Evolutionary conservation across 1,284 basidiomycete genomes (phyloP).

Genomic region (Amylostereum areolatum): DNA sequence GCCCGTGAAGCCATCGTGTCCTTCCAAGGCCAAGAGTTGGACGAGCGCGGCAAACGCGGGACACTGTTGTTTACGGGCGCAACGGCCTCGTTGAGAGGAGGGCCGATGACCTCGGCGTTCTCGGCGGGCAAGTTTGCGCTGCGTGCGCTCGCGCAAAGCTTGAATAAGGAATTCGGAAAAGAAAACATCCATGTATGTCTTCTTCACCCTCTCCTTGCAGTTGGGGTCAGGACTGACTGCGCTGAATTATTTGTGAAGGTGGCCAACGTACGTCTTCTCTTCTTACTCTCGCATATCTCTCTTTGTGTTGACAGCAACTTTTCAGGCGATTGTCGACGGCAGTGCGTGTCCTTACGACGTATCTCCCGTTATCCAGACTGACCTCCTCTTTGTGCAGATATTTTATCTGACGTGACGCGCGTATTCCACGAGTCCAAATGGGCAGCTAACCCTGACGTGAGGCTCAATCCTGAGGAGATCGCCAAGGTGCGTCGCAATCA

Average conservation of each 20-base stretch:
- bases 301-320: background rate
- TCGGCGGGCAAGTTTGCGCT: conserved; percentile 64
- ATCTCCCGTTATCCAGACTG: background rate
- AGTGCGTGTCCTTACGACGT: conserved; percentile 10
- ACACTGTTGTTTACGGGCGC: conserved; percentile 77
- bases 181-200: conserved; percentile 67
- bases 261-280: conserved; percentile 45
- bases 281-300: background rate
- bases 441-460: conserved; percentile 38
- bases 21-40: conserved; percentile 56
- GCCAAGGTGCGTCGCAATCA: conserved; percentile 40
- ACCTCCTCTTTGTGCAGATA: conserved; percentile 21
- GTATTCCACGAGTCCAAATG: conserved; percentile 30
- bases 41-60: conserved; percentile 44
- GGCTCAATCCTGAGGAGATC: conserved; percentile 59
- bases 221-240: background rate
- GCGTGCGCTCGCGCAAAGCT: conserved; percentile 65
- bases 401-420: conserved; percentile 40
- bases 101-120: conserved; percentile 58
- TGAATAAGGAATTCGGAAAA: conserved; percentile 76
- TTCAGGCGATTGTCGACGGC: conserved; percentile 35
- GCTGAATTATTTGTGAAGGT: conserved; percentile 32
- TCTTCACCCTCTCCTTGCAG: background rate
- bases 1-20: conserved; percentile 54
- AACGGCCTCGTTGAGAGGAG: conserved; percentile 63